Evolutionary conservation across 805 yeast species (phyloP).

Genomic region (Ogataea minuta): DNA sequence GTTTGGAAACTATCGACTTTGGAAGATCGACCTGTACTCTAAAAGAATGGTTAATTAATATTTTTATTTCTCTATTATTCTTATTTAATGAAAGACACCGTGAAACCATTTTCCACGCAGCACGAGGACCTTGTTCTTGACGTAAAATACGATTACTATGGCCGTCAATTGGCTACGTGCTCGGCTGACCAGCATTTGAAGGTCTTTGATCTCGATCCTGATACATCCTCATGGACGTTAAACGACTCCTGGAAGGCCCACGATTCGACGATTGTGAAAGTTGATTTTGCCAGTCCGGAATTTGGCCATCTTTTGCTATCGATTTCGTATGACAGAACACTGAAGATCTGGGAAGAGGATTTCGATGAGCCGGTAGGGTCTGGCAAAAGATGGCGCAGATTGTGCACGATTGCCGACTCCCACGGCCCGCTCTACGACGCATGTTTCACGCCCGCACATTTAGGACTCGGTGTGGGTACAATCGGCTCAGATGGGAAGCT

Average conservation of each 20-base stretch:
- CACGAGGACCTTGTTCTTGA: slow-evolving; percentile 94
- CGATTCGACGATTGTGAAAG: slow-evolving; percentile 77
- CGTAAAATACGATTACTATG: slow-evolving; percentile 88
- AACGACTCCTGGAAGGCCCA: slow-evolving; percentile 96
- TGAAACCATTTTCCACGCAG: slow-evolving; percentile 80
- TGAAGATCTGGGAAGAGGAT: slow-evolving; percentile 89
- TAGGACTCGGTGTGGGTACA: slow-evolving; percentile 79
- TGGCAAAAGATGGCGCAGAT: slow-evolving; percentile 80
- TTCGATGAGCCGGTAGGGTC: slow-evolving; percentile 70
- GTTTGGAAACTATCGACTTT: no score
- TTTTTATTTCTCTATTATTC: not conserved
- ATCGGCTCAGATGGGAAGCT: slow-evolving; percentile 88
- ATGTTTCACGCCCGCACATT: slow-evolving; percentile 82
- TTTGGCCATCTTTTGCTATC: slow-evolving; percentile 84
- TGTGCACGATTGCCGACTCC: slow-evolving; percentile 79
- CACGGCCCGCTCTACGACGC: slow-evolving; percentile 87
- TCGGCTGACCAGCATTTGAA: slow-evolving; percentile 93
- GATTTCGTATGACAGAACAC: slow-evolving; percentile 85
- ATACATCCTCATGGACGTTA: slow-evolving; percentile 72
- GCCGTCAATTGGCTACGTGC: slow-evolving; percentile 88
- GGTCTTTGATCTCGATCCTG: slow-evolving; percentile 73
- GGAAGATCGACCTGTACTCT: slow-evolving; percentile 8
- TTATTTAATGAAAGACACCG: slow-evolving; percentile 30
- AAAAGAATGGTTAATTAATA: not conserved
- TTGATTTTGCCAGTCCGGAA: slow-evolving; percentile 94